Base-by-base conservation (phyloP, 768 basidiomycete species). In the Serpula lacrymans region DNA sequence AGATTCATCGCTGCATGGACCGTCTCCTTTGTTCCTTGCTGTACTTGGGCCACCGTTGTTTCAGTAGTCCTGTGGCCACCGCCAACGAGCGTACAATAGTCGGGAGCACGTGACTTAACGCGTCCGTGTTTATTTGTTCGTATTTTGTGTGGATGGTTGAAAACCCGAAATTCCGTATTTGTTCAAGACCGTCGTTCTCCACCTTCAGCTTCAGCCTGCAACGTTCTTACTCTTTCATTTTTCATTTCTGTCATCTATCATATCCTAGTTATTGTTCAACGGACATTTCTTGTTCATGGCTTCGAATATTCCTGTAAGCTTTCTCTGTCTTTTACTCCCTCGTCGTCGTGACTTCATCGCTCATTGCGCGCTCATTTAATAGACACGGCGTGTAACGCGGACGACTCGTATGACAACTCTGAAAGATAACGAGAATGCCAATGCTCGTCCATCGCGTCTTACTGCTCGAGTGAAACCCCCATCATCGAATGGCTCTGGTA, bases 341-440 rank as follows among this genome's bases (percentile, higher is more conserved):
- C 18, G 35, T 12, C 25, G 11, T 21, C 5, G n/a, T 21, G 25
- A 24, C 17, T 26, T 18, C 27, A 6, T 34, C 22, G 12, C 17
- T 24, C 5, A 34, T 41, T 24, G 23, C 8, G 38, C 38, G n/a
- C 27, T 13, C 4, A 8, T 28, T 39, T n/a, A 14, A 16, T 48
- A 86, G 84, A 73, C 78, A 42, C 78, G 84, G 51, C 79, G 84
- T 64, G 74, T 75, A 34, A 75, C 78, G 42, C 73, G 80, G 59
- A 65, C 72, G 29, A 70, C 74, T 41, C 77, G 77, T 49, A 64
- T 65, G 18, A 63, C 71, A 41, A 70, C 74, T 34, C 69, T 68
- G 54, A 79, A 77, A 57, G 78, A 81, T 57, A 75, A 65, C 57
- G 84, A 88, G 72, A 88, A 86, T 57, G 77, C 78, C 41, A 78